phyloP scores from a whole-genome alignment of 257 asterid species.

The Salvia rosmarinus region DNA sequence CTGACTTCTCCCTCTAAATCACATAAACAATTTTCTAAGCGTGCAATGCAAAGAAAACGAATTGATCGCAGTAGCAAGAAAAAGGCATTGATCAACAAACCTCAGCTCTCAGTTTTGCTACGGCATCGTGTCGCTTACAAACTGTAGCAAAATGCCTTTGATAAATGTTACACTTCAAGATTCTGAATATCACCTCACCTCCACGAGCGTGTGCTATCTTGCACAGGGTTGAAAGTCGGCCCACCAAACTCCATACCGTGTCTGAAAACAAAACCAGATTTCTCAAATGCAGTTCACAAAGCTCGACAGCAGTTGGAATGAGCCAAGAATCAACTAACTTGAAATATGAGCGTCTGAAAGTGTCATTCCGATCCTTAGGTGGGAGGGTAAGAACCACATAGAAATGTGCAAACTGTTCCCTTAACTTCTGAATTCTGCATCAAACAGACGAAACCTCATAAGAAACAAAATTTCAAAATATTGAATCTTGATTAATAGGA shows the following conservation, averaged over 20 bases:
- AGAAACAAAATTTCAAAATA: not conserved
- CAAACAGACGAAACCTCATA: constrained; percentile 29
- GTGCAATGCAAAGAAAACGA: constrained; percentile 4
- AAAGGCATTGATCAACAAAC: constrained; percentile 44
- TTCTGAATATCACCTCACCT: constrained; percentile 51
- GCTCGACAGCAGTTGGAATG: constrained; percentile 15
- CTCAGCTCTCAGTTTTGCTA: constrained; percentile 75
- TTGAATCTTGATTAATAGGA: constrained; percentile 5
- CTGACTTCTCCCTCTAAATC: constrained; percentile 76
- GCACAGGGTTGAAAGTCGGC: constrained; percentile 87
- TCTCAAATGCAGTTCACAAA: constrained; percentile 29
- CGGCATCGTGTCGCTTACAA: constrained; percentile 76
- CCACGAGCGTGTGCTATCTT: constrained; percentile 88
- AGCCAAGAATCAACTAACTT: constrained; percentile 50
- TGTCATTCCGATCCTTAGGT: constrained; percentile 71
- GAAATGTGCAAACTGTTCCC: constrained; percentile 78
- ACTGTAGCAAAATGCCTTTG: constrained; percentile 49
- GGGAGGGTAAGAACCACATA: constrained; percentile 89
- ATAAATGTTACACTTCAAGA: constrained; percentile 15
- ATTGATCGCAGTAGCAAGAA: constrained; percentile 11
- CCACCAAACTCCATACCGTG: constrained; percentile 72
- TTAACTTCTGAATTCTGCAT: constrained; percentile 72
- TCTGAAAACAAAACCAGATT: constrained; percentile 46
- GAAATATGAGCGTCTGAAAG: constrained; percentile 71
- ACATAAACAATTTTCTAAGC: constrained; percentile 29